These are phyloP conservation scores for Syzygium aqueum DNA, from an alignment of 345 rosid genomes.

Conservation along the genomic window DNA sequence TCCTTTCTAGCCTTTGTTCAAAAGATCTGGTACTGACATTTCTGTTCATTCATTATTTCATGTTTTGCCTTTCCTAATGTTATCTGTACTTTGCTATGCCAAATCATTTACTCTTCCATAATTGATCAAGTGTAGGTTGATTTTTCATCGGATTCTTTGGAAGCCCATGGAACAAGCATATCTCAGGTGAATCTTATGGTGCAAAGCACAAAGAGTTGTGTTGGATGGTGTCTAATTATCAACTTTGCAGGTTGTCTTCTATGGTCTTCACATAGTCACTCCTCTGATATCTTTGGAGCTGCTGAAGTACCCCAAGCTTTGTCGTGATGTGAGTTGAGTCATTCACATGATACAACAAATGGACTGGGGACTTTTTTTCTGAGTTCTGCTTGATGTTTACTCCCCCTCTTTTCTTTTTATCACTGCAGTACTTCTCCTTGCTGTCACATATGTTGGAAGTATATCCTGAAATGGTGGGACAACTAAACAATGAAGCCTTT, in stretches of 20 bases:
- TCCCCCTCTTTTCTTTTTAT: neutral
- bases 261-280: constrained; percentile 82
- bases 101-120: neutral
- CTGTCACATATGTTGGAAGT: constrained; percentile 93
- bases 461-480: constrained; percentile 85
- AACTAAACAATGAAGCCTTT: constrained; percentile 64
- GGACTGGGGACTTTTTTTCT: neutral
- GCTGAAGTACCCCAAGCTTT: constrained; percentile 96
- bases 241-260: constrained; percentile 75
- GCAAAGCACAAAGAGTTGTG: neutral
- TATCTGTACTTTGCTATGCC: neutral
- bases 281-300: constrained; percentile 87
- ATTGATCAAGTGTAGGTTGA: constrained; percentile 48
- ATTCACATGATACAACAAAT: neutral
- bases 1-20: constrained; percentile 88
- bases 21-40: constrained; percentile 62
- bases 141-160: constrained; percentile 79
- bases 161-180: constrained; percentile 58
- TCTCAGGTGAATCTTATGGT: constrained; percentile 52
- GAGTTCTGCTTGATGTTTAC: constrained; percentile 4
- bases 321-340: constrained; percentile 70
- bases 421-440: constrained; percentile 74
- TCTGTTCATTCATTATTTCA: neutral
- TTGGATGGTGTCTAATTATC: constrained; percentile 16
- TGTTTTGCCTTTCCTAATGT: neutral